These are phyloP conservation scores for Fusarium falciforme DNA, from an alignment of 2,329 filamentous ascomycete species.

Conservation along the genomic window DNA sequence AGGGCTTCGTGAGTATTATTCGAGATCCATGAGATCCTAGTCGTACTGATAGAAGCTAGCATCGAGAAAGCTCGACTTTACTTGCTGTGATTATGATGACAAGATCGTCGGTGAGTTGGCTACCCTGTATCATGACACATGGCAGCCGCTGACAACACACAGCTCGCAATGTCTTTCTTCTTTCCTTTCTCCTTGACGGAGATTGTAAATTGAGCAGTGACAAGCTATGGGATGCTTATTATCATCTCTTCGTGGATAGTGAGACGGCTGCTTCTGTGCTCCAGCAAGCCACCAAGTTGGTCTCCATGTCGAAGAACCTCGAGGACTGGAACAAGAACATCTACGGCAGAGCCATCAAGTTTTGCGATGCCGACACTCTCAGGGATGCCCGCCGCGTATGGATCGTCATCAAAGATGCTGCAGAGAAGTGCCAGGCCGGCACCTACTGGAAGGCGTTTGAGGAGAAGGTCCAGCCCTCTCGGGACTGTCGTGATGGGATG, in stretches of 20 bases:
- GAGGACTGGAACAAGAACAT: conserved; percentile 56
- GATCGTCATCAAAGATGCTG: conserved; percentile 34
- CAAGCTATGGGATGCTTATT: conserved; percentile 66
- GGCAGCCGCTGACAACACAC: neutral
- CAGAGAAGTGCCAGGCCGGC: conserved; percentile 20
- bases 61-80: conserved; percentile 62
- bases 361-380: conserved; percentile 62
- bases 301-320: conserved; percentile 50
- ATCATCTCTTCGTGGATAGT: conserved; percentile 60
- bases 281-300: conserved; percentile 58
- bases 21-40: neutral
- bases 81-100: conserved; percentile 65
- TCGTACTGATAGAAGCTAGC: conserved; percentile 46
- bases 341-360: conserved; percentile 59
- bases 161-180: conserved; percentile 67
- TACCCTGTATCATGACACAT: conserved; percentile 1
- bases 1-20: conserved; percentile 48
- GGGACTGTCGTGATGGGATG: conserved; percentile 15
- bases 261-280: conserved; percentile 51
- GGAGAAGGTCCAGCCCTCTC: conserved; percentile 34
- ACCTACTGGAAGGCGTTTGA: conserved; percentile 20
- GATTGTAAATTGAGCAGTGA: conserved; percentile 39
- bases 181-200: conserved; percentile 62
- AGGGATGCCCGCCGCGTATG: conserved; percentile 54
- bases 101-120: conserved; percentile 59